Evolutionary conservation across 352 stramenopile species (phyloP).

Genomic region (Globisporangium alternatum): DNA sequence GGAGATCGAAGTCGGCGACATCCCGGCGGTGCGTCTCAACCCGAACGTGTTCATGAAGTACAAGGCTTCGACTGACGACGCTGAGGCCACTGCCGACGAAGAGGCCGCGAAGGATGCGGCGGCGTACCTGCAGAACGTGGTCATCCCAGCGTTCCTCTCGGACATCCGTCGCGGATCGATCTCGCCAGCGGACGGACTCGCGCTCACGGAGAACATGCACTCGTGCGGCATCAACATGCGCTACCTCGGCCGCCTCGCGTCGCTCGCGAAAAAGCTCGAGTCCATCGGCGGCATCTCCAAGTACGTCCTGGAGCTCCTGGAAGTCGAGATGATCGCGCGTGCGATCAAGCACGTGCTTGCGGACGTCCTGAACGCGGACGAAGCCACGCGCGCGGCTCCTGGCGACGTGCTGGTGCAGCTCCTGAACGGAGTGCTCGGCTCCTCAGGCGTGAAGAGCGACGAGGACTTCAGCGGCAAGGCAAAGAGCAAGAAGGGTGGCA

Average conservation of each 20-base stretch:
- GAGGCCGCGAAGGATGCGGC: conserved; percentile 64
- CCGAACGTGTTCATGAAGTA: conserved; percentile 90
- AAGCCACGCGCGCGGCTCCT: conserved; percentile 57
- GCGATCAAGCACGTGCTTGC: conserved; percentile 86
- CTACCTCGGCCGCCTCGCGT: conserved; percentile 92
- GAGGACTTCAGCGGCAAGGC: conserved; percentile 32
- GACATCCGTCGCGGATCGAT: conserved; percentile 84
- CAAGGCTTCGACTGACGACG: conserved; percentile 63
- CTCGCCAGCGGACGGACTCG: conserved; percentile 85
- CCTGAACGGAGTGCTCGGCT: conserved; percentile 82
- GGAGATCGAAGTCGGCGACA: conserved; percentile 45
- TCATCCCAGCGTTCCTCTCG: conserved; percentile 80
- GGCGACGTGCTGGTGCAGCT: conserved; percentile 77
- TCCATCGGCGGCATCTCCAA: conserved; percentile 82
- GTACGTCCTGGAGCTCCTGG: conserved; percentile 93
- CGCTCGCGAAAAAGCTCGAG: conserved; percentile 88
- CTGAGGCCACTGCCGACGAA: conserved; percentile 71
- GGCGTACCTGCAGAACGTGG: conserved; percentile 83
- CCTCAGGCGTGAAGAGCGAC: conserved; percentile 19
- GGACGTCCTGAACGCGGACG: conserved; percentile 65
- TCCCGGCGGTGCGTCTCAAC: conserved; percentile 73
- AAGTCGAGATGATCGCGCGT: conserved; percentile 96
- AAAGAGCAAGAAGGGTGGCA: conserved; percentile 25
- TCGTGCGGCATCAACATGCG: conserved; percentile 96
- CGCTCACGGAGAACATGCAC: conserved; percentile 94